Conservation (phyloP, 2,329 filamentous ascomycete species). For the Mariannaea sp. region DNA sequence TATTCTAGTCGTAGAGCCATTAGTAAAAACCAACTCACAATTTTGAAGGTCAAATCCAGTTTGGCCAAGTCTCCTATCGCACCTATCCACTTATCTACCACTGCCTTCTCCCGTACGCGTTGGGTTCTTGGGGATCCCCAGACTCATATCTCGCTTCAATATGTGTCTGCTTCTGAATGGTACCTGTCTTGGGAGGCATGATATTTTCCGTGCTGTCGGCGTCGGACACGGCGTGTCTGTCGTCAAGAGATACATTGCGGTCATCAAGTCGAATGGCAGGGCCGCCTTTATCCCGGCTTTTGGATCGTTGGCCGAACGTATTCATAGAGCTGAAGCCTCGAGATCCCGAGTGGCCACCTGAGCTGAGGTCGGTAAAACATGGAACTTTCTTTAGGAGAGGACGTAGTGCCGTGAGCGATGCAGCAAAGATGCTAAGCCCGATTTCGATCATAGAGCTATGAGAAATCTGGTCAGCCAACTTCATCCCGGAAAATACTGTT, state of each 20-base stretch:
- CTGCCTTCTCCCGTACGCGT: no score
- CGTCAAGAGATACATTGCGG: neutral
- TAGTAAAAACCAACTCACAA: no score
- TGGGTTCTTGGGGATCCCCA: neutral
- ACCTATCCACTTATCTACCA: no score
- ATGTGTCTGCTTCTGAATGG: neutral
- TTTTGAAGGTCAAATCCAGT: no score
- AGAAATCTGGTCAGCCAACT: neutral
- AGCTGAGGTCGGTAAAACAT: conserved; percentile 4
- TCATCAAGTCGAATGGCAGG: conserved; percentile 11
- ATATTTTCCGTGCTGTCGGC: conserved; percentile 15
- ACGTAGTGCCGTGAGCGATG: conserved; percentile 9
- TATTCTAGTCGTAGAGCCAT: no score
- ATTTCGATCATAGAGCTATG: conserved; percentile 1
- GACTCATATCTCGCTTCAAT: neutral
- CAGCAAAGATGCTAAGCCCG: conserved; percentile 3
- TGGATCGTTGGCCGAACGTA: neutral
- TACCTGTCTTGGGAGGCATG: neutral
- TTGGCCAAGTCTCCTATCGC: no score
- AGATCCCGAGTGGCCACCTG: neutral
- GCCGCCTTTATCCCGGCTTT: neutral
- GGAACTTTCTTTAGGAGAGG: conserved; percentile 14
- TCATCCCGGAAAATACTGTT: neutral
- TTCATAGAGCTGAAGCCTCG: neutral
- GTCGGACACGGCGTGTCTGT: neutral